phyloP scores from a whole-genome alignment of 768 basidiomycete genomes.

The Sporobolomyces roseus region DNA sequence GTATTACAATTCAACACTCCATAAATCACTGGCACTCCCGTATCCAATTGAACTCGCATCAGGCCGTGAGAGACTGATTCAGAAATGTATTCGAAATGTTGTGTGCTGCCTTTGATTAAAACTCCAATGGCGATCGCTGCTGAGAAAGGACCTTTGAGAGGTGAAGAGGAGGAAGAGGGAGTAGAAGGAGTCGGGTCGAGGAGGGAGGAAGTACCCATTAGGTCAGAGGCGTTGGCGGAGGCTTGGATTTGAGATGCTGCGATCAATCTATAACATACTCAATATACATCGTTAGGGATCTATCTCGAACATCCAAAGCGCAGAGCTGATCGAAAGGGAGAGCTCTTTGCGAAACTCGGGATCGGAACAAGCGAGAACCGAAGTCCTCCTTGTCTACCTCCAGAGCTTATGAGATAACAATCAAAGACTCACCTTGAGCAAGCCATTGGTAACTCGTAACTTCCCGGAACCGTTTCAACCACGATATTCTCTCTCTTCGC shows the following conservation, averaged over 20 bases:
- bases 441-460: slow-evolving; percentile 84
- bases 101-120: slow-evolving; percentile 94
- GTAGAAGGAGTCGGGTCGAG: slow-evolving; percentile 57
- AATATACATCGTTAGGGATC: no score
- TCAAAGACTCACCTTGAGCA: slow-evolving; percentile 69
- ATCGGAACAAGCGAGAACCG: no score
- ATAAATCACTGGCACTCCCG: slow-evolving; percentile 90
- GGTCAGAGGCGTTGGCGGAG: slow-evolving; percentile 70
- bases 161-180: slow-evolving; percentile 43
- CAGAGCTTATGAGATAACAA: no score
- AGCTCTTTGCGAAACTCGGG: no score
- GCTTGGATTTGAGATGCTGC: slow-evolving; percentile 78
- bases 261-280: slow-evolving; percentile 89
- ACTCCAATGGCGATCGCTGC: slow-evolving; percentile 97
- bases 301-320: no score
- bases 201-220: slow-evolving; percentile 60
- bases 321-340: no score
- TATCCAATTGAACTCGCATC: slow-evolving; percentile 91
- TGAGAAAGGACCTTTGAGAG: slow-evolving; percentile 68
- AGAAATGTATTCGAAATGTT: slow-evolving; percentile 99
- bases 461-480: slow-evolving; percentile 86
- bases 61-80: slow-evolving; percentile 88
- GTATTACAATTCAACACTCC: slow-evolving; percentile 88
- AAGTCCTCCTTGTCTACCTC: no score
- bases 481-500: slow-evolving; percentile 88